phyloP scores from a whole-genome alignment of 371 early-diverging fungal genomes.

The Apophysomyces ossiformis region DNA sequence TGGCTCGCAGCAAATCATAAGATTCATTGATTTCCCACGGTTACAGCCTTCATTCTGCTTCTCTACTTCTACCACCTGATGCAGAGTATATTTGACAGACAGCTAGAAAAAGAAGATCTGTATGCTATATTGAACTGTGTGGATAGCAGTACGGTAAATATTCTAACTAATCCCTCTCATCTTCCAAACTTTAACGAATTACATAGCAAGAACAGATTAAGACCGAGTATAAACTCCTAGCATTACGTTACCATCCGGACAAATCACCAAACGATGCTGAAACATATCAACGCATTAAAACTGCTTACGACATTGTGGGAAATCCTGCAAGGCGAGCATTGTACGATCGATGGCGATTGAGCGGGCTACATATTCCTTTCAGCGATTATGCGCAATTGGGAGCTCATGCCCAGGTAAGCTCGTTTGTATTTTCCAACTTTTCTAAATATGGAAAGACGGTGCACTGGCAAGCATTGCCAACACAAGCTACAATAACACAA shows the following conservation, averaged over 20 bases:
- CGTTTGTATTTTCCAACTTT: not conserved
- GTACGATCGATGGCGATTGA: slow-evolving; percentile 41
- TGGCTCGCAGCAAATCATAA: no score
- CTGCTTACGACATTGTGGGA: slow-evolving; percentile 38
- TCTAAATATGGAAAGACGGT: slow-evolving; percentile 28
- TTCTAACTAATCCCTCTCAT: not conserved
- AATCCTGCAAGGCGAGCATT: slow-evolving; percentile 29
- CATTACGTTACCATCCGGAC: slow-evolving; percentile 17
- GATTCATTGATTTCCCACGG: no score
- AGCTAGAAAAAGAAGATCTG: slow-evolving; percentile 5
- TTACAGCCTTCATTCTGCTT: not conserved
- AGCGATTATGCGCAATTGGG: slow-evolving; percentile 31
- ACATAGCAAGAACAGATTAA: slow-evolving; percentile 16
- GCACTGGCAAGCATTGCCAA: slow-evolving; percentile 42
- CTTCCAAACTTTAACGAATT: not conserved
- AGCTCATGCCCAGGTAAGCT: slow-evolving; percentile 36
- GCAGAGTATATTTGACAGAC: slow-evolving; percentile 11
- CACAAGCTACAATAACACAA: slow-evolving; percentile 25
- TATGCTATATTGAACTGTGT: slow-evolving; percentile 13
- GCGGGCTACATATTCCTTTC: slow-evolving; percentile 37
- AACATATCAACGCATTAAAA: slow-evolving; percentile 28
- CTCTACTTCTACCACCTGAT: not conserved
- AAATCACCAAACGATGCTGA: not conserved
- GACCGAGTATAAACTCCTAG: slow-evolving; percentile 16
- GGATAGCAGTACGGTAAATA: slow-evolving; percentile 11